Evolutionary conservation across 2,329 filamentous ascomycete genomes (phyloP), one percentile per base, ranked within the genome.

Genomic region (Fusarium sp.): DNA sequence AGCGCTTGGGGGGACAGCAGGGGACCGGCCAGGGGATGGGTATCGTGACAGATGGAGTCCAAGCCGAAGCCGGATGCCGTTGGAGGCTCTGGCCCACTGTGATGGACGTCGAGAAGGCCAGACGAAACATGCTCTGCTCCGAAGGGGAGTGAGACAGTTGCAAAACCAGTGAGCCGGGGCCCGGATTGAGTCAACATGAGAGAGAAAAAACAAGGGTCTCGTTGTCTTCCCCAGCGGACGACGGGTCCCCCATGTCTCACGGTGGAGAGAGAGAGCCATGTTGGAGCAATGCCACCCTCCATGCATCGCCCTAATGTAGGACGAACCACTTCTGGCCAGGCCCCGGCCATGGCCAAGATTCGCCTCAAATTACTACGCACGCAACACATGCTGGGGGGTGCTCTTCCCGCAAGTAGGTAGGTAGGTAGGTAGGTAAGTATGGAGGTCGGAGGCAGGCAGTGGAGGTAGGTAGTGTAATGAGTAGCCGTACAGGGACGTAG

Each of bases 291-390:
- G 70, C 62, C 72, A 77, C 75, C 77, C 77, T 76, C 76, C 68
- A 65, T 74, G 70, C 70, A 72, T 67, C 67, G 70, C 72, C 69
- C 77, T 77, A 78, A 78, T 78, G 77, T 77, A 75, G 68, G 73
- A 73, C 62, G 69, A 75, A 74, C 73, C 74, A 68, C 68, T 77
- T 77, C 70, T 65, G 73, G 73, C 42, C 74, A 75, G 69, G 71
- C 68, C 72, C 69, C 65, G 69, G 69, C 61, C 62, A 55, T 68
- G 70, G 70, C 66, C 66, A 72, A 76, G 68, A 75, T 75, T 72
- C 65, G 68, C 74, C 68, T 74, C 70, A 74, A 69, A 73, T 73
- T 70, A 69, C 65, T 73, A 58, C 49, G 68, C 64, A 70, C 53
- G 60, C 59, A 64, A 70, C 63, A 64, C 61, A 72, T 65, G 56